These are phyloP conservation scores for Xylaria palmicola DNA, from an alignment of 495 filamentous ascomycete genomes.

Conservation along the genomic window DNA sequence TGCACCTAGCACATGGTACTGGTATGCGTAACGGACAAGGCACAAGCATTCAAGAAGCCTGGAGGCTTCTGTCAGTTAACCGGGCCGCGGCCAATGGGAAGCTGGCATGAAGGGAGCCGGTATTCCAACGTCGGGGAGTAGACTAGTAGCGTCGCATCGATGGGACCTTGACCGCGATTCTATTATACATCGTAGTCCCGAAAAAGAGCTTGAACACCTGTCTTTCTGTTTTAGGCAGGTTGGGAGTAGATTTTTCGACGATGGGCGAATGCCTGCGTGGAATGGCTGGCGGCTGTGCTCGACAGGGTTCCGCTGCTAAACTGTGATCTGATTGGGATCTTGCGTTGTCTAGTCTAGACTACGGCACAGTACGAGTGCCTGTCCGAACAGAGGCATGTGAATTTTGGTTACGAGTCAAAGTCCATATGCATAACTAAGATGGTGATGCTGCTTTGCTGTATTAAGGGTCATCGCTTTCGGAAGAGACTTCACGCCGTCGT, in stretches of 20 bases:
- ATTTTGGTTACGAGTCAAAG: neutral
- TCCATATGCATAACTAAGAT: neutral
- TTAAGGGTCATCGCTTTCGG: neutral
- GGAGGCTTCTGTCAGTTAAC: neutral
- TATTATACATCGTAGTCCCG: conserved; percentile 5
- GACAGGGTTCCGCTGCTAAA: neutral
- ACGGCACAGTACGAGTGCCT: too few species aligned
- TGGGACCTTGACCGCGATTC: neutral
- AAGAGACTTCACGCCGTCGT: neutral
- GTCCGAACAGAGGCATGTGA: too few species aligned
- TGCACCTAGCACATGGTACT: neutral
- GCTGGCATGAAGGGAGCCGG: neutral
- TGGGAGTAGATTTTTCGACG: conserved; percentile 10
- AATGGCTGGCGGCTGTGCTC: conserved; percentile 5
- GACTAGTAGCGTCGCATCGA: conserved; percentile 1
- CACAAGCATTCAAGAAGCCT: neutral
- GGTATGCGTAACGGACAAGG: too few species aligned
- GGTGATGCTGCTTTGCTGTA: neutral
- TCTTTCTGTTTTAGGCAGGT: conserved; percentile 17
- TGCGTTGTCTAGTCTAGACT: too few species aligned
- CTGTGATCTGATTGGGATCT: neutral
- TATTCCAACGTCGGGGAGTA: neutral
- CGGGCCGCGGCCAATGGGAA: conserved; percentile 6
- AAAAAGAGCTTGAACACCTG: neutral
- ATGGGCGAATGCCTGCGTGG: neutral